Conservation (phyloP, 2,329 filamentous ascomycete species). For the Monilinia aucupariae region DNA sequence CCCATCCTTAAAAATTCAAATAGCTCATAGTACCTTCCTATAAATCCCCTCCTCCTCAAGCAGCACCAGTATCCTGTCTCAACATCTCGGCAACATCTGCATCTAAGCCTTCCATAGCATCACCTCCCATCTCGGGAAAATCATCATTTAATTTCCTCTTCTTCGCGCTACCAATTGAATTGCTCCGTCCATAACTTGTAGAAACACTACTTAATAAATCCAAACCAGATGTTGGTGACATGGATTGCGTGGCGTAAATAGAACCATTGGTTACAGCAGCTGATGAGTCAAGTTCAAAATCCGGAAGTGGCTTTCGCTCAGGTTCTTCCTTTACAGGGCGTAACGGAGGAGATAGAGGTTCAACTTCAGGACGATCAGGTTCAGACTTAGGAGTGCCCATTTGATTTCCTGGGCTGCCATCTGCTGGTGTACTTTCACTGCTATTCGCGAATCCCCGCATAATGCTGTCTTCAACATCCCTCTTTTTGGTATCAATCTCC, state of each 20-base stretch:
- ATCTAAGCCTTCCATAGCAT: slow-evolving; percentile 52
- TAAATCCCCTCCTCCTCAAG: not conserved
- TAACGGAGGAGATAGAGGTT: slow-evolving; percentile 78
- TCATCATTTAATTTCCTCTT: slow-evolving; percentile 46
- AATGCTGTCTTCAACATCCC: slow-evolving; percentile 84
- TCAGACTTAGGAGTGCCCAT: slow-evolving; percentile 47
- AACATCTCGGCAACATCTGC: slow-evolving; percentile 56
- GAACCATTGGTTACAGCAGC: slow-evolving; percentile 19
- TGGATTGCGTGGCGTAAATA: slow-evolving; percentile 18
- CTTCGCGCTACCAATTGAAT: slow-evolving; percentile 35
- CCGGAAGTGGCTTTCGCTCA: slow-evolving; percentile 31
- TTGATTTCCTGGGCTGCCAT: slow-evolving; percentile 36
- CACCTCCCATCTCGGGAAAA: slow-evolving; percentile 44
- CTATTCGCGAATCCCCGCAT: slow-evolving; percentile 71
- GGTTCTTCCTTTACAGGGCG: slow-evolving; percentile 39
- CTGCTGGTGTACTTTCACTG: slow-evolving; percentile 45
- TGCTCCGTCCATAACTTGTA: slow-evolving; percentile 33
- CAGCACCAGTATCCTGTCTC: slow-evolving; percentile 32
- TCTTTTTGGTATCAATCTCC: slow-evolving; percentile 75
- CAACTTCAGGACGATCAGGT: slow-evolving; percentile 71
- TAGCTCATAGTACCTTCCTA: too few species aligned
- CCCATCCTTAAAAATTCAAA: not conserved
- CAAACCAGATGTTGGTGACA: slow-evolving; percentile 32
- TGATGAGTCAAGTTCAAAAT: slow-evolving; percentile 37
- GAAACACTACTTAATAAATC: slow-evolving; percentile 39